These are phyloP conservation scores for Diplocarpon mali DNA, from an alignment of 2,329 filamentous ascomycete species.

Conservation along the genomic window DNA sequence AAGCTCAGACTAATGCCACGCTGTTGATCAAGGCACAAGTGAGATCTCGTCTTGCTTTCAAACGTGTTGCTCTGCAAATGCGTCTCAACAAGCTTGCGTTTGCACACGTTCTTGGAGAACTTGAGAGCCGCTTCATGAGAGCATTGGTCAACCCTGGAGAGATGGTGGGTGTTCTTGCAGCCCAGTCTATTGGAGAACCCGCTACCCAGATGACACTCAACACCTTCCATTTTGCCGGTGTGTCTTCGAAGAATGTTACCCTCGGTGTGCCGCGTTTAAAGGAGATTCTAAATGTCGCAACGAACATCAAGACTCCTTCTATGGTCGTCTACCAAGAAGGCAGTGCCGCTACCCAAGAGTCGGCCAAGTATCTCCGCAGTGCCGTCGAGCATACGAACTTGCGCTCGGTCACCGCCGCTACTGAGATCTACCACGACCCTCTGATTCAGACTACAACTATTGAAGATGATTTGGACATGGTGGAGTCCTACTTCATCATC, in stretches of 20 bases:
- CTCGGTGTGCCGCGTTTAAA: conserved; percentile 98
- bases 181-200: conserved; percentile 96
- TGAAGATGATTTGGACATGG: conserved; percentile 79
- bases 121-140: conserved; percentile 79
- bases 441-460: conserved; percentile 80
- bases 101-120: conserved; percentile 80
- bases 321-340: conserved; percentile 83
- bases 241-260: conserved; percentile 98
- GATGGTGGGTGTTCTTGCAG: conserved; percentile 96
- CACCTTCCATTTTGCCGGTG: conserved; percentile 99
- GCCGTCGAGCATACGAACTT: conserved; percentile 90
- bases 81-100: conserved; percentile 85
- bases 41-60: conserved; percentile 83
- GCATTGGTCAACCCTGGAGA: conserved; percentile 85
- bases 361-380: conserved; percentile 77
- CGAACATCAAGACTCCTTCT: conserved; percentile 95
- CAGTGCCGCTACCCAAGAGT: conserved; percentile 56
- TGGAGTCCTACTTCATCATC: conserved; percentile 93
- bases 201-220: conserved; percentile 99
- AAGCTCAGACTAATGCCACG: conserved; percentile 82
- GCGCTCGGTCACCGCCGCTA: conserved; percentile 79
- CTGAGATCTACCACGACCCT: conserved; percentile 96
- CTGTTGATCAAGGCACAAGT: conserved; percentile 87
- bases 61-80: conserved; percentile 77
- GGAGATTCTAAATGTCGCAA: conserved; percentile 96